Evolutionary conservation across 2,329 filamentous ascomycete genomes (phyloP), one percentile per base, ranked within the genome.

Genomic region (Nemania bipapillata): DNA sequence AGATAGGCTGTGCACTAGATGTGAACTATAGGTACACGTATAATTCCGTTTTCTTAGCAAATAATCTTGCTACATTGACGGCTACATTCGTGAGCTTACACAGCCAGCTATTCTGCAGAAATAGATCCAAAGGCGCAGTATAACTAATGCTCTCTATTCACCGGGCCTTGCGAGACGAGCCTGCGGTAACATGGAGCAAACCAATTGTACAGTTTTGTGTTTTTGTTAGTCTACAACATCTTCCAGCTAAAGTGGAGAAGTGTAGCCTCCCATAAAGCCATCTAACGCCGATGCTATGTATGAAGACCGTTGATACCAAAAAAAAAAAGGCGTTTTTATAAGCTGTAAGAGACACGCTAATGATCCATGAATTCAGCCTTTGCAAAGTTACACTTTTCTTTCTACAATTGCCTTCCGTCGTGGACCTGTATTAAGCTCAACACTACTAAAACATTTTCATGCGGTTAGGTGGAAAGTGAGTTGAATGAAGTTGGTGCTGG

Each of bases 281-380:
- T 57, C 22, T 50, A 68, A 68, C 65, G 61, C 65, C 60, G 22
- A 65, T 68, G 65, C 56, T 52, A 70, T 62, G 65, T 57, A 20
- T 62, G 40, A 61, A 68, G 53, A 53, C 53, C 45, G 56, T 52
- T 64, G 28, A 58, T 57, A 49, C 32, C 61, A 15, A 49, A 65
- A 65, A 37, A 64, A 15, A 49, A 65, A 65, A 37, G 53, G 40
- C 32, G n/a, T 55, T 63, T 63, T 56, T 22, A 22, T 47, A 61
- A 49, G 53, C 61, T 60, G 45, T 60, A 61, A 37, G 54, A 63
- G 45, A 57, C 17, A 37, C 63, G 47, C 52, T 37, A 37, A 20
- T 50, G n/a, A 45, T 61, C 54, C 50, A 55, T 63, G 47, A 59
- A 61, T 28, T 28, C 40, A 37, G 52, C 17, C 32, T 35, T 17